Evolutionary conservation across 202 grass and related monocot species (phyloP).

Genomic region (Carex arenaria): DNA sequence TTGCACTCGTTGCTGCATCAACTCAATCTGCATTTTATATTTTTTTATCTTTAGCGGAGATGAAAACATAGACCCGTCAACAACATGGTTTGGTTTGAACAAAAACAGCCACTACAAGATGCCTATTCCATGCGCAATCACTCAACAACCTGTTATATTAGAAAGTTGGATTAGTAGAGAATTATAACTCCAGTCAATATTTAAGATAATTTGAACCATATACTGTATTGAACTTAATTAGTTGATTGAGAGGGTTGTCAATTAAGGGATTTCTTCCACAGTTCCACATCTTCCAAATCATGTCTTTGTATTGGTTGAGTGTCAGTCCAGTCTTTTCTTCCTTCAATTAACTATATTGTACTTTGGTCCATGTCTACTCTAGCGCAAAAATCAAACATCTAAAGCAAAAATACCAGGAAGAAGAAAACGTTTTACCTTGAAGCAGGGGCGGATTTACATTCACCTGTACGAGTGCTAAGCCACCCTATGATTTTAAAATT

Average conservation of each 20-base stretch:
- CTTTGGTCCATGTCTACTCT: neutral
- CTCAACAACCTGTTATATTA: slow-evolving; percentile 11
- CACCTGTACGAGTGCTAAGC: too few relatives aligned
- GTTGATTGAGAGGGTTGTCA: slow-evolving; percentile 96
- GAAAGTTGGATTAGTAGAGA: neutral
- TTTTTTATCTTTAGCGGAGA: too few relatives aligned
- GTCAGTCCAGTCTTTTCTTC: too few relatives aligned
- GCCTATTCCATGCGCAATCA: neutral
- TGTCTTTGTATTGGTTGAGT: too few relatives aligned
- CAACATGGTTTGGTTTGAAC: neutral
- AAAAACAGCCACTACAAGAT: neutral
- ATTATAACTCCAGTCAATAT: neutral
- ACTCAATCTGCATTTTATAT: too few relatives aligned
- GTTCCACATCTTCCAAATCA: slow-evolving; percentile 99
- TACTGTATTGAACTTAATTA: slow-evolving; percentile 15
- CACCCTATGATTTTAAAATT: too few relatives aligned
- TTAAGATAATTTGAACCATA: neutral
- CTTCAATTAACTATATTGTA: neutral
- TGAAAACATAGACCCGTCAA: too few relatives aligned
- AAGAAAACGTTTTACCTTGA: slow-evolving; percentile 27
- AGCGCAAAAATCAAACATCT: neutral
- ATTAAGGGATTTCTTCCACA: slow-evolving; percentile 92
- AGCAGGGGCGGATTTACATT: too few relatives aligned
- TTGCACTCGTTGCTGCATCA: too few relatives aligned
- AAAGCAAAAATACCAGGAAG: neutral